Evolutionary conservation across 768 basidiomycete genomes (phyloP).

Genomic region (Cyathus striatus): DNA sequence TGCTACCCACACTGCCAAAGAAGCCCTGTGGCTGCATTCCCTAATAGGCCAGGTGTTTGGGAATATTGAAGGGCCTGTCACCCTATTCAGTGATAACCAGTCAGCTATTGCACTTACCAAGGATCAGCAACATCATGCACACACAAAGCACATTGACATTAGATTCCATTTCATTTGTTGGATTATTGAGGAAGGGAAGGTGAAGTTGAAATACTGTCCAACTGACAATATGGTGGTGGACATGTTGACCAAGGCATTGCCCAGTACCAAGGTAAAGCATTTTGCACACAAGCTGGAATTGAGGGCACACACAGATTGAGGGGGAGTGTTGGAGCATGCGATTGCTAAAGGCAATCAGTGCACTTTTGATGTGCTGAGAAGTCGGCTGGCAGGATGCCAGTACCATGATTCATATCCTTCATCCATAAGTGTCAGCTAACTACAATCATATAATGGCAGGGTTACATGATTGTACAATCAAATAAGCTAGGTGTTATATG

Average conservation of each 20-base stretch:
- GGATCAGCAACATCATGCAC: background rate
- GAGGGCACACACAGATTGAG: too few species aligned
- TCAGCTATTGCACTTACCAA: background rate
- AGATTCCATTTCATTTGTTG: background rate
- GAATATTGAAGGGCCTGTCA: background rate
- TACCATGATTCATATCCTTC: too few species aligned
- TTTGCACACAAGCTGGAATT: too few species aligned
- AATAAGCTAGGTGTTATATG: too few species aligned
- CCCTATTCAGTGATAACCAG: background rate
- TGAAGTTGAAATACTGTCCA: background rate
- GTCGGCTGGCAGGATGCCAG: too few species aligned
- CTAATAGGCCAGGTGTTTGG: background rate
- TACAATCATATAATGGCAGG: too few species aligned
- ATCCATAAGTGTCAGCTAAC: too few species aligned
- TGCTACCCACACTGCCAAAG: background rate
- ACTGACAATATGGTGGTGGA: background rate
- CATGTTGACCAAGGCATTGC: background rate
- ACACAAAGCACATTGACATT: background rate
- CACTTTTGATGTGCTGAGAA: too few species aligned
- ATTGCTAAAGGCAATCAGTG: too few species aligned
- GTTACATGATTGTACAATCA: too few species aligned
- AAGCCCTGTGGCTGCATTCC: background rate
- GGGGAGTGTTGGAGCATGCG: too few species aligned
- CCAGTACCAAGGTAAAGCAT: background rate
- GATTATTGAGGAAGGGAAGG: background rate